These are phyloP conservation scores for Mrakia blollopis DNA, from an alignment of 768 basidiomycete genomes.

Conservation along the genomic window DNA sequence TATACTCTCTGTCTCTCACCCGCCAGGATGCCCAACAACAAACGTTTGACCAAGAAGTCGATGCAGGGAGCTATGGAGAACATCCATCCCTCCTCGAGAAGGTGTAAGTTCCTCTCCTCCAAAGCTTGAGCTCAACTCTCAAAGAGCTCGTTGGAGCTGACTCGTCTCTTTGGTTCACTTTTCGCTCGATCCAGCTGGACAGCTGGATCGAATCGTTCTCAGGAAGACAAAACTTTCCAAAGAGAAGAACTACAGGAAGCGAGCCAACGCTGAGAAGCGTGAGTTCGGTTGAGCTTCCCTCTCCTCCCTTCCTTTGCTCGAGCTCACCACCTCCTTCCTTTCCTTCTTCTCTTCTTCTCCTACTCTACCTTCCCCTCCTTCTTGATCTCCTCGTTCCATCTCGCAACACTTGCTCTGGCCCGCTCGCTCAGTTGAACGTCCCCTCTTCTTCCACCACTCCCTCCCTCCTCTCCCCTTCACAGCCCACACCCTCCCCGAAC, in stretches of 20 bases:
- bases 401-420: not conserved
- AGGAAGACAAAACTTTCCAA: constrained; percentile 41
- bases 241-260: constrained; percentile 36
- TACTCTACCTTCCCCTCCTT: not conserved
- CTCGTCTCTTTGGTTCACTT: not conserved
- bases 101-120: constrained; percentile 8
- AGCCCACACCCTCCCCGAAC: constrained; percentile 37
- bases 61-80: constrained; percentile 44
- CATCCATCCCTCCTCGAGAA: constrained; percentile 44
- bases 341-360: not conserved
- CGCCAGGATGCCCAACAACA: constrained; percentile 30
- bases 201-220: constrained; percentile 43
- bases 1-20: no score
- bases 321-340: not conserved
- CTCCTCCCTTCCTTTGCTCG: no score
- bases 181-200: constrained; percentile 35
- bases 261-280: constrained; percentile 33
- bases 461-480: constrained; percentile 38
- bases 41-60: constrained; percentile 15
- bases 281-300: constrained; percentile 10
- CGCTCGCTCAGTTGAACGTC: constrained; percentile 40
- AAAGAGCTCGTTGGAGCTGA: not conserved
- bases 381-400: not conserved
- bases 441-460: constrained; percentile 43
- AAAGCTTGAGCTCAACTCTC: not conserved